Conservation (phyloP, 768 basidiomycete genomes). For the Fibroporia radiculosa region DNA sequence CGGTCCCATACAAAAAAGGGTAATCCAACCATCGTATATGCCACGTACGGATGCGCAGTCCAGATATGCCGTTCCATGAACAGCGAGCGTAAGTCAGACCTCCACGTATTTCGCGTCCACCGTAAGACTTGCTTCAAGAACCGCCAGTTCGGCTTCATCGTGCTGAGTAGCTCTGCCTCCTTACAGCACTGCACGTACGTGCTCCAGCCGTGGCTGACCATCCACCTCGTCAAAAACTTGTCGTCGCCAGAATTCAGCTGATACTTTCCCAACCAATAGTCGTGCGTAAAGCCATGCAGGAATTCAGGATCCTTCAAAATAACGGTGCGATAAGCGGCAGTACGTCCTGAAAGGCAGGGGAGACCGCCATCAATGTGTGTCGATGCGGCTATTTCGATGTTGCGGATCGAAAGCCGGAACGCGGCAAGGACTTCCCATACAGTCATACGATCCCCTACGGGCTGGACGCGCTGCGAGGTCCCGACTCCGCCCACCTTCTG, state of each 20-base stretch:
- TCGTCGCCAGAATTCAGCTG: constrained; percentile 92
- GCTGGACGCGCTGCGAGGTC: constrained; percentile 83
- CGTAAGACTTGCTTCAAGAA: constrained; percentile 90
- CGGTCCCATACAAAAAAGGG: neutral
- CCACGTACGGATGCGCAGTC: constrained; percentile 77
- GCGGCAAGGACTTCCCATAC: constrained; percentile 95
- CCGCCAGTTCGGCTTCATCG: constrained; percentile 96
- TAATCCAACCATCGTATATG: constrained; percentile 73
- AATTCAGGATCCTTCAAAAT: constrained; percentile 95
- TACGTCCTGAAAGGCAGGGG: constrained; percentile 87
- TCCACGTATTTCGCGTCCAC: constrained; percentile 94
- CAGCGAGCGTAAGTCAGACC: constrained; percentile 79
- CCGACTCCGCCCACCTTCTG: constrained; percentile 91
- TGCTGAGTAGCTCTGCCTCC: constrained; percentile 79
- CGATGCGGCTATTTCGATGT: constrained; percentile 84
- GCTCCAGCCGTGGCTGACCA: constrained; percentile 92
- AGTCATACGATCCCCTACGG: constrained; percentile 71
- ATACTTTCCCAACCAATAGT: constrained; percentile 90
- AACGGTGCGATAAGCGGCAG: constrained; percentile 88
- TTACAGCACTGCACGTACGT: constrained; percentile 88
- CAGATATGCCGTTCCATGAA: constrained; percentile 87
- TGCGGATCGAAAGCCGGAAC: constrained; percentile 86
- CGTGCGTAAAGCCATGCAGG: constrained; percentile 87
- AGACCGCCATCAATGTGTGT: constrained; percentile 92
- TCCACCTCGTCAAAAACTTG: constrained; percentile 93